Evolutionary conservation across 805 yeast genomes (phyloP).

Genomic region (Hanseniaspora valbyensis): DNA sequence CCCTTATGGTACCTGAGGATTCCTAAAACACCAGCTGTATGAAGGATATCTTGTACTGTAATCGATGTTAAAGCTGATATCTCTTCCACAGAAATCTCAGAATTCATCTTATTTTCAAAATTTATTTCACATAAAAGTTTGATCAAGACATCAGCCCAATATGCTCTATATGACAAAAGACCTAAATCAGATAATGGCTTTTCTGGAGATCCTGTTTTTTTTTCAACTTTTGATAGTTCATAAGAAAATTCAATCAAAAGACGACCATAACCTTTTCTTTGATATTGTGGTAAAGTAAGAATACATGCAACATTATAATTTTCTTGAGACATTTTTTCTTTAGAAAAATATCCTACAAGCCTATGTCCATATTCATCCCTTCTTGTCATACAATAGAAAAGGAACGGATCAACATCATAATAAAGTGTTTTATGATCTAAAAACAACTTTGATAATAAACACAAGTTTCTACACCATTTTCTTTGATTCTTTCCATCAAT

Average conservation of each 20-base stretch:
- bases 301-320: conserved; percentile 95
- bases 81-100: conserved; percentile 78
- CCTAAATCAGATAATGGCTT: conserved; percentile 95
- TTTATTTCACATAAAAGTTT: conserved; percentile 42
- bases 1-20: conserved; percentile 89
- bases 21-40: conserved; percentile 82
- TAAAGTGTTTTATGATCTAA: conserved; percentile 92
- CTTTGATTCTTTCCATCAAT: conserved; percentile 94
- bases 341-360: conserved; percentile 90
- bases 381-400: conserved; percentile 90
- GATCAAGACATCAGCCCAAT: conserved; percentile 86
- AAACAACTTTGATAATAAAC: conserved; percentile 79
- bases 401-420: conserved; percentile 95
- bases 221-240: conserved; percentile 76
- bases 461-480: conserved; percentile 93
- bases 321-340: conserved; percentile 93
- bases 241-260: conserved; percentile 87
- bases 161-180: conserved; percentile 82
- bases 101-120: conserved; percentile 35
- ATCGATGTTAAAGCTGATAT: conserved; percentile 75
- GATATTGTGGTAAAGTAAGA: conserved; percentile 89
- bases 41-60: conserved; percentile 93
- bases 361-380: conserved; percentile 89
- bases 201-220: conserved; percentile 92
- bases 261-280: conserved; percentile 88